Base-by-base conservation (phyloP, 306 rosid genomes). In the Quercus mongolica region DNA sequence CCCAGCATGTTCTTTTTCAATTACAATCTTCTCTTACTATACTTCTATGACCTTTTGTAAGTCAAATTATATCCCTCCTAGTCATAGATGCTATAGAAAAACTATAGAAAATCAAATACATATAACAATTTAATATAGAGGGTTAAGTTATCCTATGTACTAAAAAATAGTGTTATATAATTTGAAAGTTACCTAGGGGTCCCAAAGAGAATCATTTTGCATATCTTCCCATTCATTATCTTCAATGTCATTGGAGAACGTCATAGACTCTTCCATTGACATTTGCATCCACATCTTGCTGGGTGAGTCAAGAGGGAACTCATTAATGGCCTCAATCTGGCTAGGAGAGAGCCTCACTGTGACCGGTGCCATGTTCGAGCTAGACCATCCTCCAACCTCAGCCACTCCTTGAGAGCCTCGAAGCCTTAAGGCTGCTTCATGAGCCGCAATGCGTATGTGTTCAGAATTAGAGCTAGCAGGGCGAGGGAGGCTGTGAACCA, bases 251-350 rank as follows among this genome's bases (percentile, higher is more conserved):
- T 80, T 71, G 4, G 77, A 84, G 80, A 86, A 89, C 73, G 63
- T 30, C 44, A 56, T 56, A 17, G 85, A 63, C 12, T 85, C 75
- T 70, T 90, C 90, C 33, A 55, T 78, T 0, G 85, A 69, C 83
- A 83, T 81, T 79, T 85, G 85, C 91, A 81, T 85, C 91, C 91
- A 88, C 31, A 73, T 74, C 67, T 73, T 81, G 44, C 44, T 38
- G n/a, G 91, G 89, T 0, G 91, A 88, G 63, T 88, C 91, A 69
- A 88, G 73, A 1, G 91, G 23, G 23, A 21, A 21, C 23, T 21
- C 23, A 21, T 21, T 21, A 21, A 21, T 21, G 23, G 23, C 23
- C 23, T 21, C 23, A 21, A 21, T 21, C 23, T 21, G 23, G 23
- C 23, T 21, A 21, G 23, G 23, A 21, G 23, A 21, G 23, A 21